A percentile compares a stretch with the other conserved stretches of the same genome.
phyloP scores from a whole-genome alignment of 805 yeast species.

The Candida nanaspora region DNA sequence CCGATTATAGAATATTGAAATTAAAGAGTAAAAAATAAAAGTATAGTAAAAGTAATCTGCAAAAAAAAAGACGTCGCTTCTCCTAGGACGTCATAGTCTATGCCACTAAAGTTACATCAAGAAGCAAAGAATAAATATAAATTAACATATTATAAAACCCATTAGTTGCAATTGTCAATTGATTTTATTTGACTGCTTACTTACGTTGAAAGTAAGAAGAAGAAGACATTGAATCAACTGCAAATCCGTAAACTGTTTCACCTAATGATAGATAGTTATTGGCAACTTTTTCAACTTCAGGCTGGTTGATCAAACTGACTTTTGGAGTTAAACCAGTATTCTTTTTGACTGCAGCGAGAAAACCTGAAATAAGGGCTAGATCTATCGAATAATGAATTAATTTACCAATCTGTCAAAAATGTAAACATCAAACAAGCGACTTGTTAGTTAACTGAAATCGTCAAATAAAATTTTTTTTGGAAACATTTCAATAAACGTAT shows the following conservation, averaged over 20 bases:
- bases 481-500: too few species aligned
- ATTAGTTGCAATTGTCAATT: too few species aligned
- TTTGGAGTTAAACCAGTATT: slow-evolving; percentile 64
- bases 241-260: slow-evolving; percentile 72
- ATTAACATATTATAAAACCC: neutral
- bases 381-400: slow-evolving; percentile 52
- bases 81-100: too few species aligned
- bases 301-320: slow-evolving; percentile 37
- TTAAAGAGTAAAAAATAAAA: neutral
- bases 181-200: slow-evolving; percentile 21
- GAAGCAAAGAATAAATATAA: neutral
- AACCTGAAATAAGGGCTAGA: slow-evolving; percentile 54
- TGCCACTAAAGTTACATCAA: neutral
- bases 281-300: slow-evolving; percentile 43
- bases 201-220: slow-evolving; percentile 69
- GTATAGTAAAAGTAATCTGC: neutral
- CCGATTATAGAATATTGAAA: neutral
- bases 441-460: too few species aligned
- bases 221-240: slow-evolving; percentile 60
- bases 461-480: too few species aligned
- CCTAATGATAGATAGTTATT: slow-evolving; percentile 73
- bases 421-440: too few species aligned
- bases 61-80: too few species aligned
- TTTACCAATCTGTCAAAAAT: slow-evolving; percentile 31
- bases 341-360: slow-evolving; percentile 66